Evolutionary conservation across 305 asterid genomes (phyloP), one percentile per base, ranked within the genome.

Genomic region (Rubia tinctorum): DNA sequence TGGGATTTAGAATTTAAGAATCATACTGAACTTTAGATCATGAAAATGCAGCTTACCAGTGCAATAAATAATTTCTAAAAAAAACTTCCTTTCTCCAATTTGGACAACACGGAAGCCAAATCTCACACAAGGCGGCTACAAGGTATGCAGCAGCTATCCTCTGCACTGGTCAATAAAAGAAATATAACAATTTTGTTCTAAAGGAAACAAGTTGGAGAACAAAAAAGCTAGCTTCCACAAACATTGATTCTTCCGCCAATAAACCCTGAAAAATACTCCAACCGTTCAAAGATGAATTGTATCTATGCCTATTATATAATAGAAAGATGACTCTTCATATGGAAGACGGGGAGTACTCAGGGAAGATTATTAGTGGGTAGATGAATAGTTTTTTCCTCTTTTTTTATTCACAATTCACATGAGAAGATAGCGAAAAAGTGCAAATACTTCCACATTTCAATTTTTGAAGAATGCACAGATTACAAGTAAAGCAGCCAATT

Each of bases 91-190:
- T 77, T 71, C 84, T 84, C 78, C 82, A 77, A 76, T 78, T 83
- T 71, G 77, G 86, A 77, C 87, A 59, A 77, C 87, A 59, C 45
- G 94, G 91, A 80, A 90, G 87, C 98, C 98, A 89, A 82, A 92
- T 83, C 85, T 90, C 96, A 73, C 90, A 91, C 85, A 92, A 72
- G 71, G 97, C 95, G 1, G 95, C 97, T 56, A 82, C 87, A 75
- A 82, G 68, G 79, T 89, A 89, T 84, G 96, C 92, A 77, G 89
- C 74, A 74, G 96, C 91, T 83, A 92, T 92, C 83, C 98, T 90
- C 97, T 92, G 85, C 49, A 69, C 59, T 74, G 75, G 66, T 68
- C 71, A 39, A 68, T 63, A 53, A 44, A 64, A 61, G 18, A 53
- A 67, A 58, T 20, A 62, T 62, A 22, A 73, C 49, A 25, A 34